phyloP scores from a whole-genome alignment of 805 yeast species.

The Wickerhamiella spandovensis region DNA sequence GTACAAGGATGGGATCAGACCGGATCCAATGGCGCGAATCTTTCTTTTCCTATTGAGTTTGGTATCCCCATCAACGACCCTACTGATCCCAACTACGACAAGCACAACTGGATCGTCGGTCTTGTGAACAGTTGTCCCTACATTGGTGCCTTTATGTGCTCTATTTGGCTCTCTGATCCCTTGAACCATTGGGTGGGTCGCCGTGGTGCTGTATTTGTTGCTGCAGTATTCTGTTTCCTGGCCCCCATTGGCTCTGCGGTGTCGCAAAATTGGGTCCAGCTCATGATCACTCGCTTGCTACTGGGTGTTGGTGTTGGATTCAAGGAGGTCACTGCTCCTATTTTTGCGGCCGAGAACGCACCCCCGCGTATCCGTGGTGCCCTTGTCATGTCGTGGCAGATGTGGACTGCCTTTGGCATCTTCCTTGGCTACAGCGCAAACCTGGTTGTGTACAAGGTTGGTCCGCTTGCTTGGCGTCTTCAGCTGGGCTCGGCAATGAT shows the following conservation, averaged over 20 bases:
- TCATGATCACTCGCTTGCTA: constrained; percentile 42
- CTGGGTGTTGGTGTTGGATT: constrained; percentile 53
- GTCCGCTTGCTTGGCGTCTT: constrained; percentile 34
- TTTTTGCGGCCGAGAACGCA: constrained; percentile 45
- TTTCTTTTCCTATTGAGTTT: constrained; percentile 36
- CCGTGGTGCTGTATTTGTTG: constrained; percentile 38
- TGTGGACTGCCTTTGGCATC: constrained; percentile 56
- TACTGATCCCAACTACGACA: constrained; percentile 13
- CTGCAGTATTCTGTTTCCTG: constrained; percentile 38
- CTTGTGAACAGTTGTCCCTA: constrained; percentile 55
- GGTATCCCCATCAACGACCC: constrained; percentile 22
- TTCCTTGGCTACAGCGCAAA: constrained; percentile 49
- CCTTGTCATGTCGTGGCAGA: constrained; percentile 56
- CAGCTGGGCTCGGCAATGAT: constrained; percentile 49
- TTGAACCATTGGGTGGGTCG: constrained; percentile 41
- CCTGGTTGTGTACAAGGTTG: constrained; percentile 40
- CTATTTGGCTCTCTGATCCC: constrained; percentile 25
- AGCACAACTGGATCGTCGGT: constrained; percentile 34
- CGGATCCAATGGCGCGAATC: constrained; percentile 51
- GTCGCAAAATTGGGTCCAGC: constrained; percentile 43
- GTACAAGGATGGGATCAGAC: constrained; percentile 66
- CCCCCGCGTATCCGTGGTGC: constrained; percentile 50
- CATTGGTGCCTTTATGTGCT: constrained; percentile 32
- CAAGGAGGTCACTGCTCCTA: constrained; percentile 51
- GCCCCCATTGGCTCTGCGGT: constrained; percentile 36